Conservation (phyloP, 2,329 filamentous ascomycete species). For the Colletotrichum theobromicola region DNA sequence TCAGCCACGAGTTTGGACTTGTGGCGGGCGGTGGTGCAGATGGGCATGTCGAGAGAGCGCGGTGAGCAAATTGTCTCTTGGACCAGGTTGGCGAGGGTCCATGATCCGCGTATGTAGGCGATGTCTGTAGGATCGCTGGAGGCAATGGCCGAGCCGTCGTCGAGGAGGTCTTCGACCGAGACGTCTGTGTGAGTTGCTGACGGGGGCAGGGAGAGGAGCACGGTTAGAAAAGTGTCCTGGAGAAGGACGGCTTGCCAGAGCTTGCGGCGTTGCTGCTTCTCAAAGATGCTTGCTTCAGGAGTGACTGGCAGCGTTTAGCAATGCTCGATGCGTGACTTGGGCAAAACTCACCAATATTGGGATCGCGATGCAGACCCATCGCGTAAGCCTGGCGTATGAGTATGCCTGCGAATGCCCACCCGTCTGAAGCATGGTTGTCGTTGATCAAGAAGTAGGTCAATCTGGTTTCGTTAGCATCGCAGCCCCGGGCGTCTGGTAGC, state of each 20-base stretch:
- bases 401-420: slow-evolving; percentile 82
- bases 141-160: slow-evolving; percentile 64
- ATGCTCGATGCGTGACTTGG: slow-evolving; percentile 14
- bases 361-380: slow-evolving; percentile 81
- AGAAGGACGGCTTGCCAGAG: slow-evolving; percentile 83
- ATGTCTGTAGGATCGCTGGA: slow-evolving; percentile 69
- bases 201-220: slow-evolving; percentile 78
- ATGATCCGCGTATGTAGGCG: slow-evolving; percentile 76
- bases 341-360: slow-evolving; percentile 66
- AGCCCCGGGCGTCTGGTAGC: too few species aligned
- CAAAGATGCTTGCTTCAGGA: slow-evolving; percentile 69
- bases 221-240: slow-evolving; percentile 82
- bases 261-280: slow-evolving; percentile 80
- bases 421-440: slow-evolving; percentile 83
- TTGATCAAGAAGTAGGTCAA: slow-evolving; percentile 86
- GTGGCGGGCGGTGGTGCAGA: slow-evolving; percentile 71
- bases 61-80: slow-evolving; percentile 79
- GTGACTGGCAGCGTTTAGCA: slow-evolving; percentile 47
- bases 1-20: slow-evolving; percentile 73
- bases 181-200: slow-evolving; percentile 83
- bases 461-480: background rate
- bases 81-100: slow-evolving; percentile 79
- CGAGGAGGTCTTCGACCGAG: slow-evolving; percentile 73
- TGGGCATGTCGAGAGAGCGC: slow-evolving; percentile 74
- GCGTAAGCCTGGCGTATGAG: slow-evolving; percentile 80